Percentiles rank a stretch among this genome's conserved stretches.
These are phyloP conservation scores for Fagopyrum homotropicum DNA, from an alignment of 148 eudicot species.

Conservation along the genomic window DNA sequence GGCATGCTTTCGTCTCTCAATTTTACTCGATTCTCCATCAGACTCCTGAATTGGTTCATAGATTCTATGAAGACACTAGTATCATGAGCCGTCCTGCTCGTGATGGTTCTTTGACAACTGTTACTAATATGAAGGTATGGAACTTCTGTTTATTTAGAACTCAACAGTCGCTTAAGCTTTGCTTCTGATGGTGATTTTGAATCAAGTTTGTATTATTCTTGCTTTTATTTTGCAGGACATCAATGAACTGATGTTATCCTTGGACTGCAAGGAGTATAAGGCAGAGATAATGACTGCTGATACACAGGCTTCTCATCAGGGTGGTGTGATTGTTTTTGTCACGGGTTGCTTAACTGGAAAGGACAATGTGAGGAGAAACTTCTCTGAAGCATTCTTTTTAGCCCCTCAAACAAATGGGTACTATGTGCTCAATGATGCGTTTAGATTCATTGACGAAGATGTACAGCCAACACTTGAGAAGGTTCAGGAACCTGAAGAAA, in stretches of 20 bases:
- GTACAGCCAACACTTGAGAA: conserved; percentile 18
- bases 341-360: conserved; percentile 49
- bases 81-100: conserved; percentile 39
- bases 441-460: conserved; percentile 38
- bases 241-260: conserved; percentile 35
- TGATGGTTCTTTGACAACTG: conserved; percentile 33
- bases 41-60: conserved; percentile 33
- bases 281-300: conserved; percentile 45
- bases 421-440: conserved; percentile 55
- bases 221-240: conserved; percentile 41
- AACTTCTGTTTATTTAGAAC: not conserved
- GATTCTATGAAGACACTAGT: conserved; percentile 54
- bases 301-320: conserved; percentile 45
- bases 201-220: not conserved
- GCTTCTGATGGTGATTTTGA: not conserved
- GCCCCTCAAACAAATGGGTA: conserved; percentile 52
- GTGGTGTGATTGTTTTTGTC: conserved; percentile 50
- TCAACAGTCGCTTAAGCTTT: not conserved
- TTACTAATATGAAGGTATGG: conserved; percentile 40
- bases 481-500: conserved; percentile 17
- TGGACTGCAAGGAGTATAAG: conserved; percentile 26
- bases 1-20: conserved; percentile 39
- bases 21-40: conserved; percentile 36
- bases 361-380: conserved; percentile 42
- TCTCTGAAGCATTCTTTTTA: conserved; percentile 60